Percentiles rank a stretch among this genome's conserved stretches.
These are phyloP conservation scores for Cylindrotheca closterium DNA, from an alignment of 108 stramenopile species.

Conservation along the genomic window DNA sequence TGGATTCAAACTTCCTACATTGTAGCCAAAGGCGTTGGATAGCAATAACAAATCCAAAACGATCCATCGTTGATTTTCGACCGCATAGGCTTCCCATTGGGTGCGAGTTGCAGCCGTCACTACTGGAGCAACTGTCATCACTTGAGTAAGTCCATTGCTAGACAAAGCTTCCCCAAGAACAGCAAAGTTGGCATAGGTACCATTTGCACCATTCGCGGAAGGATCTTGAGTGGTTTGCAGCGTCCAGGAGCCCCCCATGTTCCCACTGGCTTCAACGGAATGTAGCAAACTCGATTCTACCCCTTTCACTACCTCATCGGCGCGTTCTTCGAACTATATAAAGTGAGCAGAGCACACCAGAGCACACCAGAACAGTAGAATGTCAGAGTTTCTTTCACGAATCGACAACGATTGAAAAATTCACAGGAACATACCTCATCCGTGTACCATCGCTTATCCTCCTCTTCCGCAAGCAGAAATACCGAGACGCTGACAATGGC, in stretches of 20 bases:
- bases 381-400: too few species aligned
- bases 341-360: too few species aligned
- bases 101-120: constrained; percentile 24
- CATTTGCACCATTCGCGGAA: too few species aligned
- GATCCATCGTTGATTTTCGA: constrained; percentile 12
- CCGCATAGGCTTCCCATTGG: constrained; percentile 5
- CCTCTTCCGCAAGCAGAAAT: constrained; percentile 17
- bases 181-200: too few species aligned
- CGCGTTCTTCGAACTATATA: constrained; percentile 22
- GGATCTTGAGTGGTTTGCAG: too few species aligned
- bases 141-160: too few species aligned
- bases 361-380: too few species aligned
- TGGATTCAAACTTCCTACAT: constrained; percentile 19
- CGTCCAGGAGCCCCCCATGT: too few species aligned
- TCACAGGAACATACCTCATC: constrained; percentile 14
- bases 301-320: background rate
- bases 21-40: too few species aligned
- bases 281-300: constrained; percentile 2
- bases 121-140: constrained; percentile 32
- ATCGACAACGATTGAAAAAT: background rate
- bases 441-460: constrained; percentile 31
- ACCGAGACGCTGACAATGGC: constrained; percentile 23
- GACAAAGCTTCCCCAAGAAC: too few species aligned
- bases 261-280: too few species aligned
- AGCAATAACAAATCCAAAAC: constrained; percentile 28